These are phyloP conservation scores for Spathaspora gorwiae DNA, from an alignment of 805 yeast genomes.

Conservation along the genomic window DNA sequence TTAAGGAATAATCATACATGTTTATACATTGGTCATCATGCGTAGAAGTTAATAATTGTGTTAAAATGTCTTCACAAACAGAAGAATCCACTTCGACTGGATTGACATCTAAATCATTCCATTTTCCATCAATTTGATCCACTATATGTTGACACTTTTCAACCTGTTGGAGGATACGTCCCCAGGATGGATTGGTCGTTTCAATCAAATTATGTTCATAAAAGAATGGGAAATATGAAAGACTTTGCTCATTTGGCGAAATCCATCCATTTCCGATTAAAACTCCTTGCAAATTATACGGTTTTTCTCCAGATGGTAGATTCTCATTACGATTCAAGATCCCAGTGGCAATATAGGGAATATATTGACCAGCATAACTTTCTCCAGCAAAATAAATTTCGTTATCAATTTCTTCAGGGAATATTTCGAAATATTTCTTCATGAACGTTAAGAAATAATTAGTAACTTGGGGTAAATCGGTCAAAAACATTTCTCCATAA, in stretches of 20 bases:
- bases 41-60: conserved; percentile 30
- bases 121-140: conserved; percentile 17
- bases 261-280: conserved; percentile 94
- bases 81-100: conserved; percentile 21
- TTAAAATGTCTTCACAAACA: conserved; percentile 48
- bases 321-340: conserved; percentile 44
- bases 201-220: conserved; percentile 53
- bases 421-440: conserved; percentile 57
- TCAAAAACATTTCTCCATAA: conserved; percentile 49
- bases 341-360: conserved; percentile 77
- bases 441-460: conserved; percentile 62
- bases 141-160: conserved; percentile 58
- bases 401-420: conserved; percentile 65
- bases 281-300: conserved; percentile 54
- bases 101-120: conserved; percentile 13
- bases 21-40: conserved; percentile 57
- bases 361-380: conserved; percentile 94
- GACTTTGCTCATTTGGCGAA: conserved; percentile 79
- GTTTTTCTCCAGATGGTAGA: conserved; percentile 5
- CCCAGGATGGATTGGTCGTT: conserved; percentile 34
- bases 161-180: conserved; percentile 43
- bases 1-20: conserved; percentile 73
- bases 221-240: conserved; percentile 73
- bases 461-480: conserved; percentile 54
- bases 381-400: conserved; percentile 87